These are phyloP conservation scores for Mycosphaerella sp. DNA, from an alignment of 2,329 filamentous ascomycete genomes.

Conservation along the genomic window DNA sequence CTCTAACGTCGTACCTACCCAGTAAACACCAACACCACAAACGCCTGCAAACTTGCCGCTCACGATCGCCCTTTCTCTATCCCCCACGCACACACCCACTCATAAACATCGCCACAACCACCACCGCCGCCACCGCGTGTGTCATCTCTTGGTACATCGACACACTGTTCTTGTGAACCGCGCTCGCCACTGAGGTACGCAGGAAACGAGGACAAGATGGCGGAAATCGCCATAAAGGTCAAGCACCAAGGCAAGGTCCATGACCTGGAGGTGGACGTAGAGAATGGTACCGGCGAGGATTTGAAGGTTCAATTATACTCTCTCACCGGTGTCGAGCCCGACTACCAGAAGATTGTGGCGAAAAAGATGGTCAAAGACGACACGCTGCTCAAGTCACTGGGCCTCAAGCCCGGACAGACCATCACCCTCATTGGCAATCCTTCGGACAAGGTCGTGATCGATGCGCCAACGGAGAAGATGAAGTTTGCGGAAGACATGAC, in stretches of 20 bases:
- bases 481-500: slow-evolving; percentile 98
- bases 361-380: slow-evolving; percentile 97
- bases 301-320: slow-evolving; percentile 97
- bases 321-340: slow-evolving; percentile 89
- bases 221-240: slow-evolving; percentile 55
- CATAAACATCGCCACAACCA: not conserved
- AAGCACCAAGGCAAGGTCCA: slow-evolving; percentile 96
- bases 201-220: slow-evolving; percentile 21
- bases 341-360: slow-evolving; percentile 90
- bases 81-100: not conserved
- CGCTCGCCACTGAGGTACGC: not conserved
- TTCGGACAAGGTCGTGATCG: slow-evolving; percentile 54
- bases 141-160: not conserved
- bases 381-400: slow-evolving; percentile 73
- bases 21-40: not conserved
- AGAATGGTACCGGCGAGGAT: slow-evolving; percentile 70
- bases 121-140: not conserved
- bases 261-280: slow-evolving; percentile 83
- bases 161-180: not conserved
- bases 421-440: slow-evolving; percentile 98
- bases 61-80: no score
- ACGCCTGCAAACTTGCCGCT: not conserved
- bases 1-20: not conserved
- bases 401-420: slow-evolving; percentile 74
- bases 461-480: slow-evolving; percentile 69